Evolutionary conservation across 1,284 basidiomycete species (phyloP).

Genomic region (Cryptococcus hybrid): DNA sequence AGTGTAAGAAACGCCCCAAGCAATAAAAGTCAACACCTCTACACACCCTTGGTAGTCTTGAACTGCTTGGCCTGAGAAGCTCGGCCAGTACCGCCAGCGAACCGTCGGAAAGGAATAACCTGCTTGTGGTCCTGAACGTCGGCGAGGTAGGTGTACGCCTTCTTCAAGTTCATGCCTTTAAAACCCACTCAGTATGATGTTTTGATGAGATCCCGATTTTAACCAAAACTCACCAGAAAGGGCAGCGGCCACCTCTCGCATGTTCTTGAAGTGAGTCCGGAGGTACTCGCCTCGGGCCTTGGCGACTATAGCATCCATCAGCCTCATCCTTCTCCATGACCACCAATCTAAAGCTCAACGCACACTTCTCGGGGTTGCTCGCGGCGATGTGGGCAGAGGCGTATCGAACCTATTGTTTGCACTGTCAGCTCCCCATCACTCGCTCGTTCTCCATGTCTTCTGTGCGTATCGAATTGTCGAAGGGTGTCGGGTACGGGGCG

Average conservation of each 20-base stretch:
- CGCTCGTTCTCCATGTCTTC: neutral
- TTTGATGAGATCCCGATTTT: neutral
- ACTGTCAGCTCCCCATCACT: neutral
- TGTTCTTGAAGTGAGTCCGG: constrained; percentile 99
- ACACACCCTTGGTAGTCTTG: constrained; percentile 90
- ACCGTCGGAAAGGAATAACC: constrained; percentile 95
- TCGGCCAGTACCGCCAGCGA: constrained; percentile 95
- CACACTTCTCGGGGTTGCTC: constrained; percentile 91
- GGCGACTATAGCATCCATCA: constrained; percentile 59
- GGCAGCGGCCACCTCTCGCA: constrained; percentile 90
- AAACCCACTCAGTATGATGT: constrained; percentile 4
- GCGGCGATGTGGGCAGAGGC: constrained; percentile 73
- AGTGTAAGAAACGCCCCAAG: constrained; percentile 2
- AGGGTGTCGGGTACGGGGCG: neutral
- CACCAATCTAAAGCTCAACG: constrained; percentile 39
- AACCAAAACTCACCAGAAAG: constrained; percentile 64
- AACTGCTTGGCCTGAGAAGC: constrained; percentile 97
- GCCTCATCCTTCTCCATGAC: constrained; percentile 1
- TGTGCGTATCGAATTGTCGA: neutral
- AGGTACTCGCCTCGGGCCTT: constrained; percentile 95
- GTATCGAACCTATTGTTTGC: constrained; percentile 71
- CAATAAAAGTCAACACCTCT: neutral
- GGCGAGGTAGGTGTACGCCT: constrained; percentile 92
- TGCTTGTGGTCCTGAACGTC: constrained; percentile 98
- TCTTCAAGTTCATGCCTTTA: constrained; percentile 86